Conservation (phyloP, 1,284 basidiomycete species). For the Takashimella koratensis region DNA sequence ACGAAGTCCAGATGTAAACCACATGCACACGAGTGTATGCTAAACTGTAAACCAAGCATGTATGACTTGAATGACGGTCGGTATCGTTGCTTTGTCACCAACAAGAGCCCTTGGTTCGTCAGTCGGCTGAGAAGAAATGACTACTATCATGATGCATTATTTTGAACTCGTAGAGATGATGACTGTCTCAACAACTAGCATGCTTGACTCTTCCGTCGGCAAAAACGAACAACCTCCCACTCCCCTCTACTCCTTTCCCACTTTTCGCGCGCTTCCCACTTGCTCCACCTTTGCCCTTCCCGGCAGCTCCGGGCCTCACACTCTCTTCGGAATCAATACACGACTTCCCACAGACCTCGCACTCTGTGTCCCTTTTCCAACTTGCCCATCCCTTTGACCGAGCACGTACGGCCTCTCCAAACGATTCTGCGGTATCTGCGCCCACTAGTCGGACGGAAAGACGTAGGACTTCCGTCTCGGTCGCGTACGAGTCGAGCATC, state of each 20-base stretch:
- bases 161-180: background rate
- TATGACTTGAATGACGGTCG: too few relatives aligned
- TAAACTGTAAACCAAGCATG: too few relatives aligned
- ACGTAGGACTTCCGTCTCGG: conserved; percentile 83
- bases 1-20: too few relatives aligned
- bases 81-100: too few relatives aligned
- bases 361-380: background rate
- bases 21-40: too few relatives aligned
- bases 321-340: background rate
- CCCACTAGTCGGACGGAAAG: conserved; percentile 82
- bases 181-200: background rate
- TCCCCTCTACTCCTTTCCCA: background rate
- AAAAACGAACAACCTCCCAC: background rate
- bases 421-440: conserved; percentile 54
- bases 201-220: background rate
- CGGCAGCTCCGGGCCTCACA: background rate
- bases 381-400: background rate
- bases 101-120: too few relatives aligned
- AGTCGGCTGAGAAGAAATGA: too few relatives aligned
- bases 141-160: too few relatives aligned
- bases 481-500: conserved; percentile 90
- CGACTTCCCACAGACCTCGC: background rate
- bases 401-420: background rate
- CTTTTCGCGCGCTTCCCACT: background rate
- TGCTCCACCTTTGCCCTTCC: background rate